Conservation (phyloP, 768 basidiomycete species). For the Kwoniella mangroviensis region DNA sequence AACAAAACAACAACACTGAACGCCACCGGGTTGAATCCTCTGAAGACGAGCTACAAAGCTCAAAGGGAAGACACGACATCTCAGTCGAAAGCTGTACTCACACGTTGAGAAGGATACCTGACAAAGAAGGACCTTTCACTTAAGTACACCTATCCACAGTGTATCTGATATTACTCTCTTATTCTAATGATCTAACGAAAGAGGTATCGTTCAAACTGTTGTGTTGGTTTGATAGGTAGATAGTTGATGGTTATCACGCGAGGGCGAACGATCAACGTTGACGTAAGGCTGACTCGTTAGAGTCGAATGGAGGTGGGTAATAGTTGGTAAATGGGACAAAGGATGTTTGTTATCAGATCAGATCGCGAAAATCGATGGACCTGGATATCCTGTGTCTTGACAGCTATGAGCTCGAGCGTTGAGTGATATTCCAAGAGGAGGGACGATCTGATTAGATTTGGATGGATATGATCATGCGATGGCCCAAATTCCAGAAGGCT, state of each 20-base stretch:
- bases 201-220: background rate
- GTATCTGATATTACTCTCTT: background rate
- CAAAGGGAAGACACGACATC: background rate
- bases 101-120: slow-evolving; percentile 1
- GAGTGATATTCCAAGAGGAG: background rate
- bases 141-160: background rate
- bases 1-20: too few relatives aligned
- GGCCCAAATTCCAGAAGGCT: background rate
- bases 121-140: background rate
- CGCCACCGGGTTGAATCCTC: too few relatives aligned
- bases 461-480: background rate
- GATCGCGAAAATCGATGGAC: background rate
- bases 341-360: background rate
- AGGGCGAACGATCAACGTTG: background rate
- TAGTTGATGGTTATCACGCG: background rate
- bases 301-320: background rate
- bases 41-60: too few relatives aligned
- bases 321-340: slow-evolving; percentile 2
- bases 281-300: background rate
- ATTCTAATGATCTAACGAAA: background rate
- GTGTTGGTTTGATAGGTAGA: background rate
- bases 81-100: background rate
- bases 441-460: background rate
- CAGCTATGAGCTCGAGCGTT: slow-evolving; percentile 7
- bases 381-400: background rate